Evolutionary conservation across 345 rosid species (phyloP).

Genomic region (Eucalyptus cloeziana): DNA sequence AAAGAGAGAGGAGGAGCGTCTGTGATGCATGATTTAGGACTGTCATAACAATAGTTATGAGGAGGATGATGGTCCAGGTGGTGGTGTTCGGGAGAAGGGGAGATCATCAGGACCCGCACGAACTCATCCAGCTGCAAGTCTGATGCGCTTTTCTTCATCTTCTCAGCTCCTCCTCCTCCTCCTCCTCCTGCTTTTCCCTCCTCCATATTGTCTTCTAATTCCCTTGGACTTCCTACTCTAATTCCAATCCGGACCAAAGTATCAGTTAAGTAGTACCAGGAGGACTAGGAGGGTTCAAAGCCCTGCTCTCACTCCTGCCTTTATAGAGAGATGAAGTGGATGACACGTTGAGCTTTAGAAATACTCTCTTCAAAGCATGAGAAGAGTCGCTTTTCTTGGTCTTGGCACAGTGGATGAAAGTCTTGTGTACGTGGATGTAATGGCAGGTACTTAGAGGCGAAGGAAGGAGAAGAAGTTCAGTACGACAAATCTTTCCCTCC

Average conservation of each 20-base stretch:
- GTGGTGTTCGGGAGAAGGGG: neutral
- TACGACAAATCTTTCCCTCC: neutral
- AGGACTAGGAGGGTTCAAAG: neutral
- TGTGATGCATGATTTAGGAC: neutral
- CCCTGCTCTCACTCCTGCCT: neutral
- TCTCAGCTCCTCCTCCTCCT: neutral
- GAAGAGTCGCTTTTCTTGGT: neutral
- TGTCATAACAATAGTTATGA: neutral
- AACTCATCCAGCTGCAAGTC: neutral
- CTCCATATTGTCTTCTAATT: neutral
- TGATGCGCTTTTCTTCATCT: neutral
- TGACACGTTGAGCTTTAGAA: neutral
- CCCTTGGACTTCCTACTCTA: neutral
- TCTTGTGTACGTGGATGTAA: neutral
- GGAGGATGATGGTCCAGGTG: neutral
- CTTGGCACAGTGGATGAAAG: neutral
- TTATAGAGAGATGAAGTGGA: neutral
- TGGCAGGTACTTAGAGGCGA: neutral
- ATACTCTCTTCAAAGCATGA: neutral
- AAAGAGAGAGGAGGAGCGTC: neutral
- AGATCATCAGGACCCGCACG: neutral
- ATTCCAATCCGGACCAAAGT: neutral
- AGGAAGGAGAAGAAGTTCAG: neutral
- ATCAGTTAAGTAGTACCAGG: neutral
- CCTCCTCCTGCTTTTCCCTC: neutral